A percentile compares a stretch with the other conserved stretches of the same genome.
phyloP scores from a whole-genome alignment of 2,329 filamentous ascomycete genomes.

The Calonectria henricotiae region DNA sequence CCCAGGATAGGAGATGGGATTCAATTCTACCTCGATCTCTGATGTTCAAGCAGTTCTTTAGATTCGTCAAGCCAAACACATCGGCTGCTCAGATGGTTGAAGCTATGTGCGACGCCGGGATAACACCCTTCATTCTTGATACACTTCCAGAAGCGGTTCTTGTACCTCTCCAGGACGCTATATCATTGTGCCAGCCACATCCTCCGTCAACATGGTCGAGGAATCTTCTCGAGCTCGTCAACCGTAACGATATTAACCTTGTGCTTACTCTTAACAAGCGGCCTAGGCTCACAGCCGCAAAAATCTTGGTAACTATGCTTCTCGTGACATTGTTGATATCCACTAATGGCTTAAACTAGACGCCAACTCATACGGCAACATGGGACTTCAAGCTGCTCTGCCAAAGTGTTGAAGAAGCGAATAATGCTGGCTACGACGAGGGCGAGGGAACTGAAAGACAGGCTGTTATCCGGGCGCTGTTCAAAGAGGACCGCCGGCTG shows the following conservation, averaged over 20 bases:
- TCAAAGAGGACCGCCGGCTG: conserved; percentile 91
- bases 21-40: conserved; percentile 77
- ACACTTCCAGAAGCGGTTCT: conserved; percentile 90
- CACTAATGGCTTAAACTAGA: conserved; percentile 59
- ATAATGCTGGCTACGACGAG: conserved; percentile 78
- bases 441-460: conserved; percentile 88
- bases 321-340: not conserved
- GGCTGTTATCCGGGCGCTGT: conserved; percentile 87
- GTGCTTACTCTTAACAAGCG: conserved; percentile 68
- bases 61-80: conserved; percentile 67
- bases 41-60: conserved; percentile 80
- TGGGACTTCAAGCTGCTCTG: conserved; percentile 88
- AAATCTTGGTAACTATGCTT: conserved; percentile 60
- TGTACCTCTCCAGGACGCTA: conserved; percentile 85
- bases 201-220: conserved; percentile 85
- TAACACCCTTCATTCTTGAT: conserved; percentile 80
- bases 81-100: conserved; percentile 79
- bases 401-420: conserved; percentile 74
- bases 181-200: conserved; percentile 86
- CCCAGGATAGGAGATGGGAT: conserved; percentile 63
- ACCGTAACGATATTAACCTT: conserved; percentile 84
- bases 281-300: conserved; percentile 55
- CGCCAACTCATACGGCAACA: conserved; percentile 76
- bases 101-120: conserved; percentile 79
- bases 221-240: conserved; percentile 81